These are phyloP conservation scores for Microstegium vimineum DNA, from an alignment of 176 grass and related monocot genomes.

Conservation along the genomic window DNA sequence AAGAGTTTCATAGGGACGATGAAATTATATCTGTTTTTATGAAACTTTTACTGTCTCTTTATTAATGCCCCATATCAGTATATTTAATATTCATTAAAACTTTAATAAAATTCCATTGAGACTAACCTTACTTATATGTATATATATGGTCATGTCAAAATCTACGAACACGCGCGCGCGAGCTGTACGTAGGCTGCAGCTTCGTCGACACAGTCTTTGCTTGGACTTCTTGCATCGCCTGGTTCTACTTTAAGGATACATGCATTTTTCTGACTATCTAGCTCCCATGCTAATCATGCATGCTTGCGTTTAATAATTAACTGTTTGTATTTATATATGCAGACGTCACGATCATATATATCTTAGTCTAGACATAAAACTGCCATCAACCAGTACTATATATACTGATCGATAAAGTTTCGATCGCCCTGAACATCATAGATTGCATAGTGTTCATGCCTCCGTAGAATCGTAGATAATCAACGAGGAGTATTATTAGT, in stretches of 20 bases:
- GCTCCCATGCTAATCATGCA: not conserved
- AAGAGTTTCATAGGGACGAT: too few species aligned
- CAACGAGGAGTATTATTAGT: too few species aligned
- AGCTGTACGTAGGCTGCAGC: not conserved
- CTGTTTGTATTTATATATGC: not conserved
- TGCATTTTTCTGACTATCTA: not conserved
- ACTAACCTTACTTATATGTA: too few species aligned
- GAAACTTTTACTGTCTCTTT: too few species aligned
- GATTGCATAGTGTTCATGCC: not conserved
- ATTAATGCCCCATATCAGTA: too few species aligned
- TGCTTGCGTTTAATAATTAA: too few species aligned
- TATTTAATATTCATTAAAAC: too few species aligned
- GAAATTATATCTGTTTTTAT: too few species aligned
- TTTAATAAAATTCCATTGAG: too few species aligned
- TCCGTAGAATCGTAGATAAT: not conserved
- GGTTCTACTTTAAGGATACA: not conserved
- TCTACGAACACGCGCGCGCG: not conserved
- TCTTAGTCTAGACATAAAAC: not conserved
- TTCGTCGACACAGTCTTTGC: conserved; percentile 10
- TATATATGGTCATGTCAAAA: not conserved
- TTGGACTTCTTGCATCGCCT: not conserved
- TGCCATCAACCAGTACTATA: not conserved
- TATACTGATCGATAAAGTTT: not conserved
- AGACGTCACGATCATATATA: not conserved
- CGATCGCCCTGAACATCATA: not conserved